Evolutionary conservation across 2,329 filamentous ascomycete genomes (phyloP).

Genomic region (Colletotrichum sp.): DNA sequence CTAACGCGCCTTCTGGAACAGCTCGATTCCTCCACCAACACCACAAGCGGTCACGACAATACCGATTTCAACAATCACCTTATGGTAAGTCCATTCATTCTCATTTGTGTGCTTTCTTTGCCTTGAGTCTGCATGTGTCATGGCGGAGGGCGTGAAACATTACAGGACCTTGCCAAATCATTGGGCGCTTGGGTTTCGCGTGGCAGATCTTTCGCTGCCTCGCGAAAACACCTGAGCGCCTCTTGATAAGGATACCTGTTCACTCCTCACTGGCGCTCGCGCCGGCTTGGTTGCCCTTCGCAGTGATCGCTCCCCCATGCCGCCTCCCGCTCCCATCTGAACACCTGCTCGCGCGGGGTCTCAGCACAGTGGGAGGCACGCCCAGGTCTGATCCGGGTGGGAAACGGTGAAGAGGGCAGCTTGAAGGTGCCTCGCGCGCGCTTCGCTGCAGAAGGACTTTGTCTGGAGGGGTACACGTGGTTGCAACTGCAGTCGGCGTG

Average conservation of each 20-base stretch:
- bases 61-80: background rate
- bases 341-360: background rate
- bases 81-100: background rate
- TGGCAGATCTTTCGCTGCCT: background rate
- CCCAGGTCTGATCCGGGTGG: background rate
- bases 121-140: background rate
- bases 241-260: background rate
- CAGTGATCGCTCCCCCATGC: background rate
- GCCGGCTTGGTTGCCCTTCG: background rate
- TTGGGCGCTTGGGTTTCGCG: background rate
- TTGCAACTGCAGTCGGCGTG: background rate
- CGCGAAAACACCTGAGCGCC: rapidly evolving
- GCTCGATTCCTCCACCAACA: rapidly evolving
- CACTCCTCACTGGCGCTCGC: background rate
- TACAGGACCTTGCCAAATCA: background rate
- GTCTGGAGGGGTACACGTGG: background rate
- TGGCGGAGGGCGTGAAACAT: background rate
- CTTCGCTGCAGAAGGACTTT: background rate
- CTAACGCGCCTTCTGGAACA: background rate
- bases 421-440: background rate
- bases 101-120: background rate
- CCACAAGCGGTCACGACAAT: background rate
- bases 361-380: background rate
- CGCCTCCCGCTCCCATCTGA: background rate
- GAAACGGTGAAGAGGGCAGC: background rate